Base-by-base conservation (phyloP, 78 protist genomes). In the Tieghemostelium lacteum region DNA sequence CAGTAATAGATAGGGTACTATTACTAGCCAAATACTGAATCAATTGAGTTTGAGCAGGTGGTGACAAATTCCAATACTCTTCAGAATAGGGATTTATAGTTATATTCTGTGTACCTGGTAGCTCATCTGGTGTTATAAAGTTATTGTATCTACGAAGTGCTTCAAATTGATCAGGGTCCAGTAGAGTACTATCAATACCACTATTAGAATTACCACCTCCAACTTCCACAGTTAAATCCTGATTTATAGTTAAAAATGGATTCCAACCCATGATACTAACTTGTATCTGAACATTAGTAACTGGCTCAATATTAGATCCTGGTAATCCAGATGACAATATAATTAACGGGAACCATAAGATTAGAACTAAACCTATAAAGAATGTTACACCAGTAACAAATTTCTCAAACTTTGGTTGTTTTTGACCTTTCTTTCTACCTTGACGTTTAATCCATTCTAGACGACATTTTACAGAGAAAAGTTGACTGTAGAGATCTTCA, bases 321-420 rank as follows among this genome's bases (percentile, higher is more conserved):
- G 88, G 88, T 54, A 78, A 78, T 26, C 88, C 88, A 36, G 93
- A 87, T 0, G 69, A 49, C 8, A 88, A 45, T 50, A 92, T 71
- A 24, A 94, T 36, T 16, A 95, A 76, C n/a, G 97, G 98, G 57
- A 94, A 85, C 77, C 80, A 93, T 1, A 96, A 20, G 8, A 96
- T 29, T 19, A 95, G 0, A 14, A 92, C 66, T 0, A 96, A 54
- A 12, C 72, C 91, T 36, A 78, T 24, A 66, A 93, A 50, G 29
- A 93, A n/a, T 19, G 67, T 36, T 7, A 60, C 74, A 45, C 98
- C 98, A 10, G 73, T 62, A 8, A 45, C 31, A 12, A 63, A 50
- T 64, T 95, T 94, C 28, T 71, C 92, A 29, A 58, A 64, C 22
- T 65, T 62, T 19, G 88, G 86, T 75, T 92, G 95, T 76, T 83